A percentile compares a stretch with the other conserved stretches of the same genome.
Conservation (phyloP, 495 filamentous ascomycete species). For the Lichina pygmaea region DNA sequence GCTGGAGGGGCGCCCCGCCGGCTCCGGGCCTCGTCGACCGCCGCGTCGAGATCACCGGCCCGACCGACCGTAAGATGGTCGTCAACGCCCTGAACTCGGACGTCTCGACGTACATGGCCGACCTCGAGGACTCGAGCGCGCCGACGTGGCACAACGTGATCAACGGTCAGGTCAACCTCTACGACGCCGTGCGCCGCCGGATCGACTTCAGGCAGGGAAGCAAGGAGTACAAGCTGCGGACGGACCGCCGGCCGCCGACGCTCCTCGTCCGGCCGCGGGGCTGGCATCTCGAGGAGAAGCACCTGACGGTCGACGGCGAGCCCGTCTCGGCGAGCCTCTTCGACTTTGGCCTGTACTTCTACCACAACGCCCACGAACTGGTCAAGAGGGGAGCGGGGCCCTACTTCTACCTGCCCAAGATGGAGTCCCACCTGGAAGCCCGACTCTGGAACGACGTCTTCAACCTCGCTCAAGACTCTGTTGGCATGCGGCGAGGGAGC, state of each 20-base stretch:
- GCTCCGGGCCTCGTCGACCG: slow-evolving; percentile 86
- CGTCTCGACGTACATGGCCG: slow-evolving; percentile 99
- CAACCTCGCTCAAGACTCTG: slow-evolving; percentile 83
- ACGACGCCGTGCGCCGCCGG: slow-evolving; percentile 84
- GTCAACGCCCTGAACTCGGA: slow-evolving; percentile 93
- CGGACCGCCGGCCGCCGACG: slow-evolving; percentile 52
- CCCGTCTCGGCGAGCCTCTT: slow-evolving; percentile 83
- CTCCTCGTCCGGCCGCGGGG: slow-evolving; percentile 70
- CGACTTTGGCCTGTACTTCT: slow-evolving; percentile 98
- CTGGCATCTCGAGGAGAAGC: slow-evolving; percentile 95
- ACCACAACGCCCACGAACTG: slow-evolving; percentile 86
- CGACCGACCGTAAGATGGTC: slow-evolving; percentile 97
- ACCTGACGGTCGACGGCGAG: slow-evolving; percentile 88
- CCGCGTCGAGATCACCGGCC: slow-evolving; percentile 95
- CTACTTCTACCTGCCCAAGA: slow-evolving; percentile 99
- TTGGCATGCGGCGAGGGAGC: slow-evolving; percentile 70
- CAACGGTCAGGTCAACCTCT: slow-evolving; percentile 93
- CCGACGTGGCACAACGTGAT: slow-evolving; percentile 99
- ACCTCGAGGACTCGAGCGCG: slow-evolving; percentile 94
- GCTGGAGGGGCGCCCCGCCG: slow-evolving; percentile 85
- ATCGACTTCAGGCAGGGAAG: slow-evolving; percentile 88
- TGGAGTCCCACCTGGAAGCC: slow-evolving; percentile 95
- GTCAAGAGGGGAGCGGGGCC: slow-evolving; percentile 64
- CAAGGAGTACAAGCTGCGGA: slow-evolving; percentile 95
- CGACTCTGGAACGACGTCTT: slow-evolving; percentile 98